Evolutionary conservation across 805 yeast species (phyloP).

Genomic region (Candida rishiriensis): DNA sequence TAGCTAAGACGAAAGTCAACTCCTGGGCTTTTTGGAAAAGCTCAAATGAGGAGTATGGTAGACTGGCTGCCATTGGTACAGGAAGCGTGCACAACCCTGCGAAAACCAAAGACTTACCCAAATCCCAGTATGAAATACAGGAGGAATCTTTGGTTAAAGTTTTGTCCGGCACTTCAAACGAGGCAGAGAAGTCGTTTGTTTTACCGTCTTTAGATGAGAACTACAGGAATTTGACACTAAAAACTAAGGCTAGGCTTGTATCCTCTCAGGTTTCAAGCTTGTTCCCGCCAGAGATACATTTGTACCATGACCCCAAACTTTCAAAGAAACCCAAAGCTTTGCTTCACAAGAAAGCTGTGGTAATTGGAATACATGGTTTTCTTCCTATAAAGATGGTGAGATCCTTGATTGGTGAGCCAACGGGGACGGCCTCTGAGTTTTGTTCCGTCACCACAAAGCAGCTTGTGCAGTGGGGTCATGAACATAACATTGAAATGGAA

Average conservation of each 20-base stretch:
- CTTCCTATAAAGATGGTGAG: conserved; percentile 83
- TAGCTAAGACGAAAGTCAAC: conserved; percentile 14
- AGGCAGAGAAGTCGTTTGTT: conserved; percentile 13
- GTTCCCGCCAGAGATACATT: conserved; percentile 27
- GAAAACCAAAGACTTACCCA: conserved; percentile 20
- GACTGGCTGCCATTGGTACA: conserved; percentile 28
- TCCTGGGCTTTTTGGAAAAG: conserved; percentile 28
- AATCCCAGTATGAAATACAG: conserved; percentile 25
- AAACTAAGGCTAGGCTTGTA: conserved; percentile 23
- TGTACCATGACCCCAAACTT: conserved; percentile 19
- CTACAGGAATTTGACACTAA: conserved; percentile 23
- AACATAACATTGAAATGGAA: conserved; percentile 35
- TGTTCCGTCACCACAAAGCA: conserved; percentile 76
- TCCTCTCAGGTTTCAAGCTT: conserved; percentile 17
- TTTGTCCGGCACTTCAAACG: background rate
- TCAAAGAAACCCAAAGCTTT: conserved; percentile 2
- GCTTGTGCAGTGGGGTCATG: conserved; percentile 58
- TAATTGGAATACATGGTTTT: conserved; percentile 94
- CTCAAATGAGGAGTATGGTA: conserved; percentile 13
- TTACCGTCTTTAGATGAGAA: conserved; percentile 24
- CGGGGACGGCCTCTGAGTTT: conserved; percentile 82
- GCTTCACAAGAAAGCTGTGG: conserved; percentile 50
- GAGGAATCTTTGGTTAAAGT: conserved; percentile 11
- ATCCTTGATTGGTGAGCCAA: conserved; percentile 85
- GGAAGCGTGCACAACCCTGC: conserved; percentile 25